These are phyloP conservation scores for Myriosclerotinia curreyana DNA, from an alignment of 2,329 filamentous ascomycete genomes.

Conservation along the genomic window DNA sequence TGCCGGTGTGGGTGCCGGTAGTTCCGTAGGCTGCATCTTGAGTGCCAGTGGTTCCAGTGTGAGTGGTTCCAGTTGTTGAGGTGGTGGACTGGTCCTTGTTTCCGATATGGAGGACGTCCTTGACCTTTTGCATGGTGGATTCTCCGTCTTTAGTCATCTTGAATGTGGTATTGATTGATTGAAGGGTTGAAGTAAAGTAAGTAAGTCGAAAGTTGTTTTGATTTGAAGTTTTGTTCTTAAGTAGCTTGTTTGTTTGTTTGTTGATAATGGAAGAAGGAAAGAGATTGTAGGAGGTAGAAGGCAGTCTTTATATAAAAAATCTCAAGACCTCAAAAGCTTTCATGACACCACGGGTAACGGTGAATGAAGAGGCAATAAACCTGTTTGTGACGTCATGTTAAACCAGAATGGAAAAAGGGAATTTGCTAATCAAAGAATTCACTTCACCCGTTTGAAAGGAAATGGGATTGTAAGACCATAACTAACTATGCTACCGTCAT, in stretches of 20 bases:
- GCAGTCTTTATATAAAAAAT: conserved; percentile 3
- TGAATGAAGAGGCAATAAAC: conserved; percentile 7
- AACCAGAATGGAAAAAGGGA: background rate
- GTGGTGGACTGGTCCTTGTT: background rate
- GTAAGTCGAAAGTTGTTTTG: conserved; percentile 2
- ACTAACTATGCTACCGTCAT: background rate
- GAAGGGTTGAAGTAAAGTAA: conserved; percentile 6
- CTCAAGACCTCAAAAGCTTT: background rate
- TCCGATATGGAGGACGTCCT: conserved; percentile 42
- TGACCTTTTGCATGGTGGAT: conserved; percentile 48
- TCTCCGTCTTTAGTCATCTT: conserved; percentile 40
- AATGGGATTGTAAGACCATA: background rate
- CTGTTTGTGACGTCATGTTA: conserved; percentile 14
- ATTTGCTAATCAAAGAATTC: conserved; percentile 3
- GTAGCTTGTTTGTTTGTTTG: background rate
- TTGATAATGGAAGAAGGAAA: conserved; percentile 7
- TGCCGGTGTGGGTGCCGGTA: background rate
- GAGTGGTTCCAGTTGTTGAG: background rate
- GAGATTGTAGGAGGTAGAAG: background rate
- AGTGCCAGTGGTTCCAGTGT: conserved; percentile 16
- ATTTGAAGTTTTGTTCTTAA: background rate
- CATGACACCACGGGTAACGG: background rate
- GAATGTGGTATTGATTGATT: conserved; percentile 20
- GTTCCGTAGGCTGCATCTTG: too few relatives aligned
- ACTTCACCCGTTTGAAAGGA: background rate